Conservation (phyloP, 2,329 filamentous ascomycete species). For the Sclerotinia trifoliorum region DNA sequence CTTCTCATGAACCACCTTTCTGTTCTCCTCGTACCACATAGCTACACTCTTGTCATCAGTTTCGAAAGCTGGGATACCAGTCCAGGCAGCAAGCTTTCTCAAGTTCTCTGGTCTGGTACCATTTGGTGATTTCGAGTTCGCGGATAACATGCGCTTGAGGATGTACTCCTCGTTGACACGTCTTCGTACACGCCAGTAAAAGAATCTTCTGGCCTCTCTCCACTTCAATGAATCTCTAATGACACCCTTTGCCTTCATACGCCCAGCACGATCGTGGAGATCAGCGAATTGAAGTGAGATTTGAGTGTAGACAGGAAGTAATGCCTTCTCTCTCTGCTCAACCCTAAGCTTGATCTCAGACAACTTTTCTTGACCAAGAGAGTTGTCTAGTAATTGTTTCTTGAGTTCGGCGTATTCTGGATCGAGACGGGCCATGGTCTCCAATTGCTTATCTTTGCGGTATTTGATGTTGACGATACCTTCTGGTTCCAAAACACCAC, state of each 20-base stretch:
- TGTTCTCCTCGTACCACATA: conserved; percentile 94
- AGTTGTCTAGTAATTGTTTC: conserved; percentile 66
- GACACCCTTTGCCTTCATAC: conserved; percentile 96
- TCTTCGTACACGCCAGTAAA: conserved; percentile 98
- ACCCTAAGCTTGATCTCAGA: conserved; percentile 81
- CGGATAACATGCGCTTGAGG: conserved; percentile 75
- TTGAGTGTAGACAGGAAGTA: conserved; percentile 91
- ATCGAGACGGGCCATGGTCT: conserved; percentile 95
- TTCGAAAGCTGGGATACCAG: conserved; percentile 71
- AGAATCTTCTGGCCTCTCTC: conserved; percentile 90
- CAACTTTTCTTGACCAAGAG: conserved; percentile 69
- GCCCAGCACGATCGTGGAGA: conserved; percentile 91
- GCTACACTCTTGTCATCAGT: conserved; percentile 80
- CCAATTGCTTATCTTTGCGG: conserved; percentile 93
- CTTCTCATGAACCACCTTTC: conserved; percentile 78
- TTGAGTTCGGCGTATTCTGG: conserved; percentile 78
- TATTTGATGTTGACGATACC: conserved; percentile 99
- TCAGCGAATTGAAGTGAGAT: conserved; percentile 97
- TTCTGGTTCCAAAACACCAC: conserved; percentile 96
- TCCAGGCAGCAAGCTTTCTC: conserved; percentile 79
- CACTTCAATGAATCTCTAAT: conserved; percentile 83
- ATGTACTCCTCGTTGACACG: conserved; percentile 97
- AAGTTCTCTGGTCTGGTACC: conserved; percentile 65
- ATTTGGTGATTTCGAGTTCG: conserved; percentile 44
- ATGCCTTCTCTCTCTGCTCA: conserved; percentile 77